Evolutionary conservation across 2,329 filamentous ascomycete genomes (phyloP).

Genomic region (Aspergillus sp.): DNA sequence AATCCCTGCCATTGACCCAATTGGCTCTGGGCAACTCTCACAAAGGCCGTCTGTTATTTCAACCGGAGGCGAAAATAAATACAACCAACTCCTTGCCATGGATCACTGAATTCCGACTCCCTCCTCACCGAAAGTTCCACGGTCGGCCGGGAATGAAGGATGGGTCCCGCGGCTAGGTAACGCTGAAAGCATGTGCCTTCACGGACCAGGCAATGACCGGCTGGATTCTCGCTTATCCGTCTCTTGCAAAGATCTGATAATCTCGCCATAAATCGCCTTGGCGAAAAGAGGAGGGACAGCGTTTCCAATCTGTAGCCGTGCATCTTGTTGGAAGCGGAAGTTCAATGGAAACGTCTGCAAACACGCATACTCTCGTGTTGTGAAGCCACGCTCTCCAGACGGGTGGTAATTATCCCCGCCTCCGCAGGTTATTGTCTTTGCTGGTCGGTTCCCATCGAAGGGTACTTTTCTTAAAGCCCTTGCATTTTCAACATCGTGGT

Average conservation of each 20-base stretch:
- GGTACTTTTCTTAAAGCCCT: slow-evolving; percentile 25
- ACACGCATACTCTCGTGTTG: slow-evolving; percentile 64
- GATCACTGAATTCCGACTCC: background rate
- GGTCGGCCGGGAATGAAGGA: slow-evolving; percentile 10
- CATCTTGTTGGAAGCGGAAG: slow-evolving; percentile 56
- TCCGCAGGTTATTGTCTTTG: slow-evolving; percentile 62
- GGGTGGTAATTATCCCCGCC: slow-evolving; percentile 65
- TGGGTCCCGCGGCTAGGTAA: slow-evolving; percentile 4
- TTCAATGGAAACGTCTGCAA: slow-evolving; percentile 67
- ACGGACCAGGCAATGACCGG: background rate
- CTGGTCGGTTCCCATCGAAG: slow-evolving; percentile 53
- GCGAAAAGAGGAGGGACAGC: slow-evolving; percentile 65
- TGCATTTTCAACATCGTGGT: slow-evolving; percentile 43
- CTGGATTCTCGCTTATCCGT: slow-evolving; percentile 34
- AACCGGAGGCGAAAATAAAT: background rate
- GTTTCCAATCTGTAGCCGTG: slow-evolving; percentile 70
- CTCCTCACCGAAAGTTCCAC: slow-evolving; percentile 5
- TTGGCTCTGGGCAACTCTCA: background rate
- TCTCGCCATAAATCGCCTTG: slow-evolving; percentile 37
- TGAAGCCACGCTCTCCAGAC: slow-evolving; percentile 62
- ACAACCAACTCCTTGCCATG: background rate
- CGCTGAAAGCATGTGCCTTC: background rate
- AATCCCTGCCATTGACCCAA: background rate
- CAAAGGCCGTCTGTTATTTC: background rate
- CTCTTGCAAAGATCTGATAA: slow-evolving; percentile 36